These are phyloP conservation scores for Arbutus unedo DNA, from an alignment of 148 eudicot genomes.

Conservation along the genomic window DNA sequence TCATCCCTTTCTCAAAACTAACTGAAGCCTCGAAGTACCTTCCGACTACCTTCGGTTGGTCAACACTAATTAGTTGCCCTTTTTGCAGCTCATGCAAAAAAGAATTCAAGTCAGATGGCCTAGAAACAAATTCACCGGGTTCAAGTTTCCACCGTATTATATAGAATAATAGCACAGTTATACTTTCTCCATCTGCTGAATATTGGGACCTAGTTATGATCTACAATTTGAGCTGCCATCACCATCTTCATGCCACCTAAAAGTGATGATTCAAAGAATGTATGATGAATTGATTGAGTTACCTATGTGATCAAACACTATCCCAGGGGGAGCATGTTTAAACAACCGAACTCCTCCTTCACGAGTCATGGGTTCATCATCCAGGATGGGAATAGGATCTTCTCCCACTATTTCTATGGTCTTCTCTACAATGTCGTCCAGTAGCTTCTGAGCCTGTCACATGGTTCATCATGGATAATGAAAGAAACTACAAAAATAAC, in stretches of 20 bases:
- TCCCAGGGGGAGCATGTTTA: constrained; percentile 72
- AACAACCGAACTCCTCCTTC: constrained; percentile 70
- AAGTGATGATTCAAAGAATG: neutral
- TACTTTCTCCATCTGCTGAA: neutral
- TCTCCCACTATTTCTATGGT: constrained; percentile 48
- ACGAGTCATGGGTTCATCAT: constrained; percentile 25
- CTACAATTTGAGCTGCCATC: neutral
- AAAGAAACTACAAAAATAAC: neutral
- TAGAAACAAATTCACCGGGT: too few species aligned
- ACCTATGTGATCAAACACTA: constrained; percentile 77
- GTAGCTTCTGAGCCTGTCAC: constrained; percentile 66
- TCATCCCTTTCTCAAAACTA: too few species aligned
- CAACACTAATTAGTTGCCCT: too few species aligned
- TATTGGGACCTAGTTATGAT: neutral
- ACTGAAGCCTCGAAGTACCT: too few species aligned
- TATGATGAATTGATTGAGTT: constrained; percentile 12
- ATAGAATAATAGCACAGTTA: neutral
- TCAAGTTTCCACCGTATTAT: too few species aligned
- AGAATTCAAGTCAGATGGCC: too few species aligned
- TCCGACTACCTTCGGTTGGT: too few species aligned
- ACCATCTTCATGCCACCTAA: neutral
- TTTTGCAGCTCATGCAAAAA: too few species aligned
- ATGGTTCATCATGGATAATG: neutral
- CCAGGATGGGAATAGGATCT: constrained; percentile 17
- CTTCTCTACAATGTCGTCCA: constrained; percentile 64